Evolutionary conservation across 2,329 filamentous ascomycete species (phyloP).

Genomic region (Pochonia chlamydosporia): DNA sequence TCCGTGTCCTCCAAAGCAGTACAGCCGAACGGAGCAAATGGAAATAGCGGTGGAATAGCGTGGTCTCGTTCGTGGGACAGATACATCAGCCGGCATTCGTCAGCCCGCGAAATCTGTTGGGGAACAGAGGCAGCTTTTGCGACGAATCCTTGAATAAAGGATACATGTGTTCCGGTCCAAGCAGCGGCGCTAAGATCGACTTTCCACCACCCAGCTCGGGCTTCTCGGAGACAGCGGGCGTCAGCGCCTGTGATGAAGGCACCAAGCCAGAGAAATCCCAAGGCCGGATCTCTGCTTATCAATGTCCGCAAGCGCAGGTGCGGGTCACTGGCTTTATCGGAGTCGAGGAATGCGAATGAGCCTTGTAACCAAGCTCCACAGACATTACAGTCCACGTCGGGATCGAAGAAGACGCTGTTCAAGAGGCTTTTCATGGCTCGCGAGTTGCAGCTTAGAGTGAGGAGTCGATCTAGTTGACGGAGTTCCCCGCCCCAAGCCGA

Average conservation of each 20-base stretch:
- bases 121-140: not conserved
- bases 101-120: slow-evolving; percentile 11
- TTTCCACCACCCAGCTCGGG: slow-evolving; percentile 11
- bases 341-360: slow-evolving; percentile 13
- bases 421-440: slow-evolving; percentile 12
- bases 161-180: slow-evolving; percentile 12
- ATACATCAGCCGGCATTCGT: slow-evolving; percentile 15
- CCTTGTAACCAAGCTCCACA: slow-evolving; percentile 16
- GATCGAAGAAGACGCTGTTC: slow-evolving; percentile 15
- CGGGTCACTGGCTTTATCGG: slow-evolving; percentile 2
- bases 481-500: no score
- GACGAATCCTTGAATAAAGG: slow-evolving; percentile 12
- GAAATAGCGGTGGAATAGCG: not conserved
- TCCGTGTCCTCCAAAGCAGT: not conserved
- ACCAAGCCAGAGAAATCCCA: slow-evolving; percentile 15
- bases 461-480: slow-evolving; percentile 11
- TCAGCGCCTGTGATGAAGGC: slow-evolving; percentile 14
- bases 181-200: slow-evolving; percentile 12
- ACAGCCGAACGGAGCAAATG: not conserved
- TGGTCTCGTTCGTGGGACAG: slow-evolving; percentile 4
- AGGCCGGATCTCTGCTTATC: slow-evolving; percentile 11
- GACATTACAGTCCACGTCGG: slow-evolving; percentile 11
- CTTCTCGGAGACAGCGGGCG: slow-evolving; percentile 4
- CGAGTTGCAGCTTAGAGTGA: slow-evolving; percentile 16
- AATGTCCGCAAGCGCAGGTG: slow-evolving; percentile 10